Base-by-base conservation (phyloP, 139 green algal genomes). In the Haematococcus lacustris region DNA sequence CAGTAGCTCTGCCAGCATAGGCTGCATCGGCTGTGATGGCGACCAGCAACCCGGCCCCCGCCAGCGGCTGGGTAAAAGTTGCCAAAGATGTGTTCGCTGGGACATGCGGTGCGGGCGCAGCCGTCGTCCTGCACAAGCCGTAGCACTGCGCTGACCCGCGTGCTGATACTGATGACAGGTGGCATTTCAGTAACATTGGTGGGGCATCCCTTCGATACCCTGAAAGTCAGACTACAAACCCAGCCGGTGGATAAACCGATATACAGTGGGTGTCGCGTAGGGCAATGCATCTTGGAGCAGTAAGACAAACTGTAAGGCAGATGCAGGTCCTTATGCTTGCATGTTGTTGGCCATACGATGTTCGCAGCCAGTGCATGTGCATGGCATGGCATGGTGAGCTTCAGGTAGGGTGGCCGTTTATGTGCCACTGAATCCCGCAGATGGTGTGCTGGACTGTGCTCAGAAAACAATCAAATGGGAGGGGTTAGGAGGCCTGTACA, bases 191-290 rank as follows among this genome's bases (percentile, higher is more conserved):
- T 97, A 0, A 96, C 90, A 0, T 68, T 91, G 28, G 87, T 96
- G 13, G 93, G 93, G 0, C 93, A 97, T 60, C 92, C 93, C 1
- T 96, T 96, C 62, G 91, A 96, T 75, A 96, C 91, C 9, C 73
- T 97, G 2, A 97, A 98, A 79, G 92, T 98, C 34, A 83, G 93
- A 21, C 81, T 98, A 32, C 93, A 98, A 66, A 95, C 88, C 1
- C 93, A 98, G 76, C 77, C 91, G 0, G 77, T 77, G 26, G 79
- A 79, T 32, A 97, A 97, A 38, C 93, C 93, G 2, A 89, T 97
- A 25, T 98, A 98, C 78, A 83, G 89, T 96, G 73, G 83, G 89
- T 66, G 13, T 1, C 3, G 13, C 57, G 65, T 59, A 71, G 39
- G 13, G 59, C 25, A 13, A 34, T 4, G 25, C 65, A 71, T 32